Base-by-base conservation (phyloP, 192 early-diverging fungal species). In the Podochytrium sp. region DNA sequence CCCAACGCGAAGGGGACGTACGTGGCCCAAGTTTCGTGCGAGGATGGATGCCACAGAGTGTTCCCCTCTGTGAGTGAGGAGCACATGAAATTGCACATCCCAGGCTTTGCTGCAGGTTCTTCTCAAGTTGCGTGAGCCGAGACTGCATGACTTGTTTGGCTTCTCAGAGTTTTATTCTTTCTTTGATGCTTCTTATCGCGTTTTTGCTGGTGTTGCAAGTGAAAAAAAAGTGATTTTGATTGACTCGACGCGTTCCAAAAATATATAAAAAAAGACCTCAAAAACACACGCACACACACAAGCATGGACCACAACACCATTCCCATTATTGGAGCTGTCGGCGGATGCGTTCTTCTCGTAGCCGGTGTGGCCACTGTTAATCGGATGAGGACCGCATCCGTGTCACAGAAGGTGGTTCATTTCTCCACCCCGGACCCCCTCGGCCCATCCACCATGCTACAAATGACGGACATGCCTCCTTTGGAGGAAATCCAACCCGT, bases 21-120 rank as follows among this genome's bases (percentile, higher is more conserved):
- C 38, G 58, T 57, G 23, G 40, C 42, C 7, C 33, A 43, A 0
- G 57, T 71, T 14, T 20, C 10, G 29, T 71, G 69, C 34, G 56
- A 20, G 7, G 69, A 71, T 32, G 69, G 69, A 12, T 55, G 55
- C 29, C 16, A 20, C 20, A 14, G 69, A 34, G 5, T 20, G 18
- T 71, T 59, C 32, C 5, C 55, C 29, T 59, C 53, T 38, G 55
- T 71, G n/a, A 29, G n/a, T 7, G 55, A 71, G 38, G 37, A 71
- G 56, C 53, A 71, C 52, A 59, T 71, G 69, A 55, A 16, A 34
- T 1, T 39, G n/a, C 60, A 2, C 1, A 35, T 60, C 6, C 69
- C 69, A 29, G 40, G 33, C 25, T 71, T 71, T 38, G 34, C 23
- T 7, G 23, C 55, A 23, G 69, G 69, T 10, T 71, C 69, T 25